These are phyloP conservation scores for Suillus variegatus DNA, from an alignment of 768 basidiomycete species.

Conservation along the genomic window DNA sequence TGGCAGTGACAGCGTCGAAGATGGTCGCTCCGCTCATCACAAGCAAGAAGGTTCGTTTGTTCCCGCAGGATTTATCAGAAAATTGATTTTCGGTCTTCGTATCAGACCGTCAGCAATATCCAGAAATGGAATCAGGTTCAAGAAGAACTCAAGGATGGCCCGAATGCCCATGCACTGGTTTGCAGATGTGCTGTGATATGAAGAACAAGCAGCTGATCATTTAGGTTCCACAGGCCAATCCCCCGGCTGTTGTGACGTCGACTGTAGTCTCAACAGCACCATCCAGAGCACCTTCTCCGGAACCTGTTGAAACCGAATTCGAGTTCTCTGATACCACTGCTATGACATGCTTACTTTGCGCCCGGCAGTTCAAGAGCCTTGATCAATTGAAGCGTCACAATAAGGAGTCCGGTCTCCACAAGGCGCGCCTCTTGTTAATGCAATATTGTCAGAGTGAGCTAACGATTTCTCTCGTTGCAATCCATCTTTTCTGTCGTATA, in stretches of 20 bases:
- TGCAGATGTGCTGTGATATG: conserved; percentile 17
- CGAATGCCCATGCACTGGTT: conserved; percentile 26
- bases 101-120: conserved; percentile 85
- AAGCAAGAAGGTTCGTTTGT: conserved; percentile 71
- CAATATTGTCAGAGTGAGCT: conserved; percentile 29
- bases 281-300: conserved; percentile 36
- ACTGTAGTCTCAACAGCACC: conserved; percentile 18
- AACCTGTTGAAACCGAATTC: conserved; percentile 60
- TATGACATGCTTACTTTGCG: conserved; percentile 86
- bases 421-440: conserved; percentile 56
- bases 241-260: conserved; percentile 10
- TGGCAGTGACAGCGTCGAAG: conserved; percentile 50
- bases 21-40: conserved; percentile 82
- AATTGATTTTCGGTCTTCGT: conserved; percentile 6
- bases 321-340: conserved; percentile 80
- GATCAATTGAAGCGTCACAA: conserved; percentile 90
- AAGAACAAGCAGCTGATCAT: conserved; percentile 11
- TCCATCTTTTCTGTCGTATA: conserved; percentile 36
- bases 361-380: conserved; percentile 86
- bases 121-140: conserved; percentile 97
- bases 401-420: conserved; percentile 93
- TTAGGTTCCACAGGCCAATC: conserved; percentile 14
- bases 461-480: conserved; percentile 26
- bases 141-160: conserved; percentile 69
- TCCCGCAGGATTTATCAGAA: neutral